Base-by-base conservation (phyloP, 176 grass and related monocot genomes). In the Otatea glauca region DNA sequence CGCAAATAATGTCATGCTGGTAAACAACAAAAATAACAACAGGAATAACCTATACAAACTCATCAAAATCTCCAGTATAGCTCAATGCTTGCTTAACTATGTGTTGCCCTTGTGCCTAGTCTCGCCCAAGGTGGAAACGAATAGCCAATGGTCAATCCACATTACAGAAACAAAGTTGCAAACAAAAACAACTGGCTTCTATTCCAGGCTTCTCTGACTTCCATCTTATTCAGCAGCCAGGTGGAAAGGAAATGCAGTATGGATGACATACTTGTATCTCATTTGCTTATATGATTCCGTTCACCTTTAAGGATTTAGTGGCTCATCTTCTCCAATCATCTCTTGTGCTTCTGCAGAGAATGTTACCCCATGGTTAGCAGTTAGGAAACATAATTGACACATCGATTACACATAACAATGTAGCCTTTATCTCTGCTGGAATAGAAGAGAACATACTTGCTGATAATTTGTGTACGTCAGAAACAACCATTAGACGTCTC, bases 401-500 rank as follows among this genome's bases (percentile, higher is more conserved):
- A 13, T 73, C 8, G 0, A 61, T 21, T 5, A 16, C 9, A 37
- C 67, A 61, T 4, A 56, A 14, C 18, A 50, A 21, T 5, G 7
- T n/a, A 21, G 58, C 11, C 18, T 70, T 56, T 35, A 34, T 23
- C 1, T 21, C 13, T 9, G 27, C 25, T 61, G 23, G 9, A 78
- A 68, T 42, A 69, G 65, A 69, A 38, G 7, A 72, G 10, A 78
- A 76, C 84, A 14, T 91, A 91, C 89, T 91, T 70, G 85, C 92
- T 64, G 90, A 87, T 70, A 85, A 84, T 81, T 86, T 99, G 68
- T 94, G 90, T 17, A 89, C 78, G 89, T 99, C 93, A 76, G 90
- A 78, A 21, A 94, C 92, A 79, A 86, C 84, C 96, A 96, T 96
- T 42, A 99, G 82, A 53, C 96, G 87, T 80, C 93, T 96, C 90